Conservation (phyloP, 352 stramenopile species). For the Phytopythium boreale region DNA sequence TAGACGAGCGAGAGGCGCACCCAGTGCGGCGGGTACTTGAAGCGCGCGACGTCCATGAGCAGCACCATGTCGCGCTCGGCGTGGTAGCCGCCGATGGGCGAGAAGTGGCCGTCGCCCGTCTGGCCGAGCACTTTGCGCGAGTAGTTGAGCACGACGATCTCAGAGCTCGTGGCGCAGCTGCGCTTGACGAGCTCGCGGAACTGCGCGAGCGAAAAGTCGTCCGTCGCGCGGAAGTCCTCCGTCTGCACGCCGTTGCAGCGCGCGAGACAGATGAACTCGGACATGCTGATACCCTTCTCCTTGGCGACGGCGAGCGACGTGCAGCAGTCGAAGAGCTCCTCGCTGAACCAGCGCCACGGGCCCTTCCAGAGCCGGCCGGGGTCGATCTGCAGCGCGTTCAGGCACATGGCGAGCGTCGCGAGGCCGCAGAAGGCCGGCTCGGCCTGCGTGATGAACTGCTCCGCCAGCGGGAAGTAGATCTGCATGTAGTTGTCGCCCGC, state of each 20-base stretch:
- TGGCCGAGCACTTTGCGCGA: slow-evolving; percentile 89
- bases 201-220: slow-evolving; percentile 48
- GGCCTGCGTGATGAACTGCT: slow-evolving; percentile 89
- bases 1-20: slow-evolving; percentile 53
- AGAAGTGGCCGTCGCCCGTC: slow-evolving; percentile 97
- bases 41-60: slow-evolving; percentile 95
- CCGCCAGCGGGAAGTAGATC: slow-evolving; percentile 92
- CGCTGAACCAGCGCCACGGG: slow-evolving; percentile 79
- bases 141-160: slow-evolving; percentile 93
- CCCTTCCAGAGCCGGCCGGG: slow-evolving; percentile 76
- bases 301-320: slow-evolving; percentile 67
- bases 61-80: slow-evolving; percentile 89
- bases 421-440: slow-evolving; percentile 91
- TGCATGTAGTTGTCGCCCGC: slow-evolving; percentile 62
- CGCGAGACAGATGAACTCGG: slow-evolving; percentile 69
- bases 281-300: slow-evolving; percentile 68
- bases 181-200: slow-evolving; percentile 68
- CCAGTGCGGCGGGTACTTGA: slow-evolving; percentile 95
- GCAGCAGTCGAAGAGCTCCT: slow-evolving; percentile 83
- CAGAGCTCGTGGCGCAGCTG: slow-evolving; percentile 63
- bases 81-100: slow-evolving; percentile 94
- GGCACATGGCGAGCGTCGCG: slow-evolving; percentile 79
- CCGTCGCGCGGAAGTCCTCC: slow-evolving; percentile 17
- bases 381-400: slow-evolving; percentile 78
- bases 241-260: slow-evolving; percentile 62